Base-by-base conservation (phyloP, 768 basidiomycete species). In the Daedalea quercina region DNA sequence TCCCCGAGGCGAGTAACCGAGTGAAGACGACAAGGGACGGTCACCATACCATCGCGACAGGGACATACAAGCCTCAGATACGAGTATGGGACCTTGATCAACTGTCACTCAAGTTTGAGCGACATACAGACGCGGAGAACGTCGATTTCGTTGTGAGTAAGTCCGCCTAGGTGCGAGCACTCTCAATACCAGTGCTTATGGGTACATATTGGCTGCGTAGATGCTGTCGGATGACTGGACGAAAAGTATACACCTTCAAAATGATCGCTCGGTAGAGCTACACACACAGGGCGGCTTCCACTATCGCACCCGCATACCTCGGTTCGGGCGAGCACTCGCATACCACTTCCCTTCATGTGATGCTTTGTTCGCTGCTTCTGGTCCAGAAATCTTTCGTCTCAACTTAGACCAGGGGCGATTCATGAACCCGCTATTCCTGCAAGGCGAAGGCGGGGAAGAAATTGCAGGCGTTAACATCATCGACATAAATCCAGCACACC, bases 161-260 rank as follows among this genome's bases (percentile, higher is more conserved):
- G 75, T 80, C 65, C 54, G 40, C 43, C 40, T 53, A 28, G 47
- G 11, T 28, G 17, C 8, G 35, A 41, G 33, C 55, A 46, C 12
- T 31, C 42, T 49, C 20, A 41, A 3, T 51, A 2, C 19, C 31
- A 31, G 31, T 28, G 28, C 42, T 47, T 37, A 46, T 31, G 28
- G 4, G 6, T 11, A 35, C n/a, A 33, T 44, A 15, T 40, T 12
- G 20, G 28, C n/a, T 31, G 20, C 26, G 7, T 69, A 96, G 94
- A 85, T 92, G 60, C 76, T 98, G 8, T 97, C 94, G 1, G 90
- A 94, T 63, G 95, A 98, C 74, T 98, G 95, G 95, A 98, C 95
- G 7, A 98, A 98, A 67, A 86, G 90, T n/a, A 77, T 97, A 56
- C 94, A 96, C 67, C 79, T 99, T 1, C 96, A 98, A 77, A 86